These are phyloP conservation scores for Alternaria angustiovoidea DNA, from an alignment of 2,329 filamentous ascomycete genomes.

Conservation along the genomic window DNA sequence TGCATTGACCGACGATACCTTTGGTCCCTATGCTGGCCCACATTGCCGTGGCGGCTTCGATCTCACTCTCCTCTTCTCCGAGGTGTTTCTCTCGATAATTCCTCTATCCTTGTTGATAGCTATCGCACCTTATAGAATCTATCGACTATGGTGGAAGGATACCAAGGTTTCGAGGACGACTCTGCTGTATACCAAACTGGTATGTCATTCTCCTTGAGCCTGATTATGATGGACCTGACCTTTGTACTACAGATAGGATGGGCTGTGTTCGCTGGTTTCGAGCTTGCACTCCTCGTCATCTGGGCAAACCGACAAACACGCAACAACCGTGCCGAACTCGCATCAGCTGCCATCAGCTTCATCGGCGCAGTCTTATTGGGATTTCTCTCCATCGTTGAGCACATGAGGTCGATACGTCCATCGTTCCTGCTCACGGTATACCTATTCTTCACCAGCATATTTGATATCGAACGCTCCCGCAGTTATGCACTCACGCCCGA, in stretches of 20 bases:
- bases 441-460: slow-evolving; percentile 55
- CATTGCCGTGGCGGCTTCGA: slow-evolving; percentile 49
- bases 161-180: slow-evolving; percentile 36
- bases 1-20: slow-evolving; percentile 39
- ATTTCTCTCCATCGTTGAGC: slow-evolving; percentile 58
- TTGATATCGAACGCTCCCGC: slow-evolving; percentile 57
- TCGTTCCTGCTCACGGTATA: slow-evolving; percentile 60
- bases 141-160: slow-evolving; percentile 35
- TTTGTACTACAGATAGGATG: slow-evolving; percentile 30
- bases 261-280: slow-evolving; percentile 35
- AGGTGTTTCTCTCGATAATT: slow-evolving; percentile 43
- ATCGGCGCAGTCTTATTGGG: slow-evolving; percentile 42
- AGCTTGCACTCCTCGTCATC: slow-evolving; percentile 38
- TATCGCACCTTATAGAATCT: slow-evolving; percentile 39
- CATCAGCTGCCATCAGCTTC: slow-evolving; percentile 40
- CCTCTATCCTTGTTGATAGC: slow-evolving; percentile 42
- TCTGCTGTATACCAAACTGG: slow-evolving; percentile 38
- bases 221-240: background rate
- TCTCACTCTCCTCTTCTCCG: slow-evolving; percentile 50
- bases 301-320: slow-evolving; percentile 30
- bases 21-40: slow-evolving; percentile 43
- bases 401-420: slow-evolving; percentile 55
- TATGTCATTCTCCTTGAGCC: slow-evolving; percentile 19
- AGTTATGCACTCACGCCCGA: slow-evolving; percentile 49
- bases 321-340: slow-evolving; percentile 31